Conservation (phyloP, 176 grass and related monocot genomes). For the Tuctoria greenei region DNA sequence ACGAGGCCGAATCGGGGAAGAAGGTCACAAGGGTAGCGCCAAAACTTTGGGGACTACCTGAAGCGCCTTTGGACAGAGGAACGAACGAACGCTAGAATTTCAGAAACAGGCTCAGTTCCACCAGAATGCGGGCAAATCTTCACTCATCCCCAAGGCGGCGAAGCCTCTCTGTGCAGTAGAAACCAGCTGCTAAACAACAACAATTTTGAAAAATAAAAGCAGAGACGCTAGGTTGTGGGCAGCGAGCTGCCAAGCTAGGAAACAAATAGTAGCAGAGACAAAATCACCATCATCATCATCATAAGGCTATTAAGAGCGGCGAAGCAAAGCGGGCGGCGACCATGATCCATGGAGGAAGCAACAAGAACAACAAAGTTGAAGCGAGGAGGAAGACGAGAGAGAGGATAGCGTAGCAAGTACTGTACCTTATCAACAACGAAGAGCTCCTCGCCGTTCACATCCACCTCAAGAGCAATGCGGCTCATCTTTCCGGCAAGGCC, state of each 20-base stretch:
- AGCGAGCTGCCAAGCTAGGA: constrained; percentile 25
- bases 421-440: constrained; percentile 88
- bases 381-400: not conserved
- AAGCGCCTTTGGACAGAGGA: constrained; percentile 9
- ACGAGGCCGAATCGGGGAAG: constrained; percentile 34
- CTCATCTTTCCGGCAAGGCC: constrained; percentile 42
- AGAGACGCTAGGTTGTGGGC: constrained; percentile 12
- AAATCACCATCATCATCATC: not conserved
- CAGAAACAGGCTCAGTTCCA: constrained; percentile 29
- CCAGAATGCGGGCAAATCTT: constrained; percentile 23
- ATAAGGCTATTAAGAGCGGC: not conserved
- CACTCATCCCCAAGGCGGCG: not conserved
- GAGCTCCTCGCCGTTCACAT: constrained; percentile 79
- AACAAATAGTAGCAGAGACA: not conserved
- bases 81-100: constrained; percentile 20
- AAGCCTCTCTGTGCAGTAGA: not conserved
- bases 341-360: constrained; percentile 17
- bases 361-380: not conserved
- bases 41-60: constrained; percentile 34
- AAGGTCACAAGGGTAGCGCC: constrained; percentile 20
- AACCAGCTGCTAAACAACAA: constrained; percentile 24
- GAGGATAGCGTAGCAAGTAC: too few relatives aligned
- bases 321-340: not conserved
- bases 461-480: constrained; percentile 59
- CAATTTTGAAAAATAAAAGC: not conserved